These are phyloP conservation scores for Psidium friedrichsthalianum DNA, from an alignment of 345 rosid species.

Conservation along the genomic window DNA sequence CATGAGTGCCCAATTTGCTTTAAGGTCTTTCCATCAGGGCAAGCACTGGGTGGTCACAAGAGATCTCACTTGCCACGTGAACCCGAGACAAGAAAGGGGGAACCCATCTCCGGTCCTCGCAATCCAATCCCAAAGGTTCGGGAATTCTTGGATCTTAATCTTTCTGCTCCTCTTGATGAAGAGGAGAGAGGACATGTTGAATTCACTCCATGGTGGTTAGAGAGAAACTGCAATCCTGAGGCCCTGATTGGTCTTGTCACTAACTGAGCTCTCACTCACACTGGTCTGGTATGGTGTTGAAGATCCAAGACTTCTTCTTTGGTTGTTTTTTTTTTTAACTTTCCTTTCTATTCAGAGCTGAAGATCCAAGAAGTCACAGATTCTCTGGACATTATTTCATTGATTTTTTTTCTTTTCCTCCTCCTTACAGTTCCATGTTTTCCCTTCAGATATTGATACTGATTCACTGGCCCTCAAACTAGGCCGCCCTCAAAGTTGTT, in stretches of 20 bases:
- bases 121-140: constrained; percentile 7
- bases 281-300: neutral
- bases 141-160: constrained; percentile 36
- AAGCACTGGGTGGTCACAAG: constrained; percentile 79
- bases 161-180: constrained; percentile 41
- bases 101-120: constrained; percentile 5
- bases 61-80: constrained; percentile 37
- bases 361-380: neutral
- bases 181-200: constrained; percentile 22
- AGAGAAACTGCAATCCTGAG: constrained; percentile 1
- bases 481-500: neutral
- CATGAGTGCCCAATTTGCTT: constrained; percentile 60
- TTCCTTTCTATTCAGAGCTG: neutral
- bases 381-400: neutral
- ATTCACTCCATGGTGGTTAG: constrained; percentile 34
- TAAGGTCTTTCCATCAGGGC: constrained; percentile 55
- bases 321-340: neutral
- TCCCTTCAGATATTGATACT: neutral
- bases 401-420: neutral
- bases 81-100: constrained; percentile 6
- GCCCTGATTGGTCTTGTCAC: constrained; percentile 26
- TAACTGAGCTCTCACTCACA: constrained; percentile 8
- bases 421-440: neutral
- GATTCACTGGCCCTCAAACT: neutral
- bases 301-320: neutral